These are phyloP conservation scores for Sclerotinia sclerotiorum DNA, from an alignment of 2,329 filamentous ascomycete species.

Conservation along the genomic window DNA sequence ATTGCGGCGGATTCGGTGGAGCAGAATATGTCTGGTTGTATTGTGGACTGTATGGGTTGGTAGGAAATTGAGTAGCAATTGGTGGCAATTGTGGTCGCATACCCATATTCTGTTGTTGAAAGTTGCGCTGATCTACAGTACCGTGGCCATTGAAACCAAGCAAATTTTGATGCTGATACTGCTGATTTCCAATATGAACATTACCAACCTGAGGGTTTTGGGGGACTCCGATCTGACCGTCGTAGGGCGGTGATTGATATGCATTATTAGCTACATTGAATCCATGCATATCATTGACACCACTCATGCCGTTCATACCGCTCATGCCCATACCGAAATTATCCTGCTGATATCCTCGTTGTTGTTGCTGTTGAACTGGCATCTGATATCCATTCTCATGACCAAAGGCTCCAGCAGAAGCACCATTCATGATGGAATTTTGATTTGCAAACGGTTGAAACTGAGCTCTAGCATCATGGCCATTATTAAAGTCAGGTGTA, in stretches of 20 bases:
- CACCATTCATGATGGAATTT: background rate
- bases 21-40: constrained; percentile 16
- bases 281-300: background rate
- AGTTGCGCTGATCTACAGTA: background rate
- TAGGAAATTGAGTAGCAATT: constrained; percentile 9
- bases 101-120: constrained; percentile 12
- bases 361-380: background rate
- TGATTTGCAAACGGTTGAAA: constrained; percentile 11
- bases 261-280: constrained; percentile 5
- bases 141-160: background rate
- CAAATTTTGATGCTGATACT: constrained; percentile 8
- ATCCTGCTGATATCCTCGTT: constrained; percentile 3
- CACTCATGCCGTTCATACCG: background rate
- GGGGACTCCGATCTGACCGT: background rate
- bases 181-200: background rate
- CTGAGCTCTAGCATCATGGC: constrained; percentile 2
- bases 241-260: constrained; percentile 12
- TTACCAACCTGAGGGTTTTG: background rate
- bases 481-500: constrained; percentile 18
- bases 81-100: constrained; percentile 15
- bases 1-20: constrained; percentile 1
- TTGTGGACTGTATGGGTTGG: background rate
- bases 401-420: background rate
- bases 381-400: background rate
- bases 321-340: constrained; percentile 2